Evolutionary conservation across 139 green algal genomes (phyloP), one percentile per base, ranked within the genome.

Genomic region (Tetratostichococcus sp.): DNA sequence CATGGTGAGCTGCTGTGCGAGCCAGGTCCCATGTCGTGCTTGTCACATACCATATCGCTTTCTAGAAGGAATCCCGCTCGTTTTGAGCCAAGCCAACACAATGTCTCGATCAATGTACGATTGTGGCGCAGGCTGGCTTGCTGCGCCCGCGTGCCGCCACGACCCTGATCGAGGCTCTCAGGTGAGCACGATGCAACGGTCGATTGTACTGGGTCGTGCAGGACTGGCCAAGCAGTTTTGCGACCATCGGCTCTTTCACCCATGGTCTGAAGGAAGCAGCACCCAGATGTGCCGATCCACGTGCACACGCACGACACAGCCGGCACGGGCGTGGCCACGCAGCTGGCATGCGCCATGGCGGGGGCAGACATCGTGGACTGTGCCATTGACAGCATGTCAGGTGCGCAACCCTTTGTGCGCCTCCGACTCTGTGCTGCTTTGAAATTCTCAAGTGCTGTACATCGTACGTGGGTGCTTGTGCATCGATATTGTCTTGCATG

Each of bases 301-400:
- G 86, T 98, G 35, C 94, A 98, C 83, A 97, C 93, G n/a, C 94
- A 98, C 82, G 93, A 98, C 89, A 94, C 90, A 26, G 91, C 94
- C 25, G 88, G 88, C 76, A 90, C 84, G 16, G 89, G 82, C 50
- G 89, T 94, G 32, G 89, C 89, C 42, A 90, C 87, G 11, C 87
- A 91, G 83, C 78, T 94, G 17, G 89, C 89, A n/a, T 82, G 79
- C n/a, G 89, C 81, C 16, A 77, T 82, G n/a, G 91, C 92, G 11
- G 93, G 93, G 5, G 93, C 93, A 25, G 93, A 98, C 84, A 92
- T 97, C 34, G 79, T 97, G 1, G 94, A 98, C 78, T 87, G 78
- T 73, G 88, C 79, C 75, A 88, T 93, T 43, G 94, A 97, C 86
- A 86, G 80, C 69, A 95, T 98, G 90, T 89, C 83, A 33, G 85